Conservation (phyloP, 768 basidiomycete species). For the Phylloporus arenicola region DNA sequence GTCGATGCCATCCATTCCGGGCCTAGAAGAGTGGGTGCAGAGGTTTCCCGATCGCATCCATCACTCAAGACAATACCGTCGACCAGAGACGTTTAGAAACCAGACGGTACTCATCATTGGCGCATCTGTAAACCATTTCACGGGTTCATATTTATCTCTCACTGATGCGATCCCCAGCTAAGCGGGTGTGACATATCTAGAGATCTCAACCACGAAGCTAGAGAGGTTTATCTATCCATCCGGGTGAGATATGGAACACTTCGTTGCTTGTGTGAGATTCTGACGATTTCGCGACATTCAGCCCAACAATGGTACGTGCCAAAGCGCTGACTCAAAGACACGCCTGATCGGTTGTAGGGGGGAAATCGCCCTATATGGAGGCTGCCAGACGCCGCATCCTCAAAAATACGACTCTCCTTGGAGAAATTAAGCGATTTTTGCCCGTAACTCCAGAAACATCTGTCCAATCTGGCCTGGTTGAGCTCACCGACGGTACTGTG, state of each 20-base stretch:
- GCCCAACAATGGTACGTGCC: constrained; percentile 3
- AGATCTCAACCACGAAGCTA: constrained; percentile 8
- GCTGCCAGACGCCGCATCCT: no score
- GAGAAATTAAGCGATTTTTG: constrained; percentile 12
- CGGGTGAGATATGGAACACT: constrained; percentile 3
- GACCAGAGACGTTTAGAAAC: constrained; percentile 32
- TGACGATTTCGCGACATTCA: neutral
- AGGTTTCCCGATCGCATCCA: constrained; percentile 31
- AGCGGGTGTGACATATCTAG: constrained; percentile 12
- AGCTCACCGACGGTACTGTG: constrained; percentile 15
- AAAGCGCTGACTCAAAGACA: no score
- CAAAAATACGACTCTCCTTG: neutral
- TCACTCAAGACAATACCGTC: constrained; percentile 41
- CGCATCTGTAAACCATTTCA: constrained; percentile 3
- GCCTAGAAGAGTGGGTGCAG: constrained; percentile 9
- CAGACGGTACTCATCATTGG: constrained; percentile 42
- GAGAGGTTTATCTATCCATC: constrained; percentile 9
- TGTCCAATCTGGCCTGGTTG: constrained; percentile 11
- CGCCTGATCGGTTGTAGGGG: neutral
- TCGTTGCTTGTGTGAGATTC: neutral
- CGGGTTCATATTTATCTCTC: neutral
- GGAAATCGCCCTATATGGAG: neutral
- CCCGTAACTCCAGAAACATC: constrained; percentile 1
- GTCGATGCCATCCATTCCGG: constrained; percentile 12
- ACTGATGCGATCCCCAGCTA: neutral